Conservation (phyloP, 78 protist genomes). For the Dictyostelium firmibasis region DNA sequence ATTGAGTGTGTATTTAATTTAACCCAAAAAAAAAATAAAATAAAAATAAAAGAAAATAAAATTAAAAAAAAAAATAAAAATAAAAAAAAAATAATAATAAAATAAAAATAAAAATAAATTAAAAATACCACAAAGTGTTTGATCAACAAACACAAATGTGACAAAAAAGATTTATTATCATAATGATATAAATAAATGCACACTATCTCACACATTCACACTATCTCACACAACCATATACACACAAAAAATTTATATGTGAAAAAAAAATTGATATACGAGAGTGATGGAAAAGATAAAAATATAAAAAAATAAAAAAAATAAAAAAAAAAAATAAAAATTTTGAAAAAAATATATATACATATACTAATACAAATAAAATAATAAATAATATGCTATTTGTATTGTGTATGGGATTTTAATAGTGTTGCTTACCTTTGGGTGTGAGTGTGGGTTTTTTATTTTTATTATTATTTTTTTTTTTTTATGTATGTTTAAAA, state of each 20-base stretch:
- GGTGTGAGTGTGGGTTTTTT: neutral
- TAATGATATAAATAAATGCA: neutral
- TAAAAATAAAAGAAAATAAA: neutral
- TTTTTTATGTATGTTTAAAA: too few relatives aligned
- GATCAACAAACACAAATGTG: neutral
- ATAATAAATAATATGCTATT: too few relatives aligned
- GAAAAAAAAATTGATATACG: neutral
- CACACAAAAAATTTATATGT: neutral
- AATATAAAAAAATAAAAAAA: too few relatives aligned
- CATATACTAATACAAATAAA: too few relatives aligned
- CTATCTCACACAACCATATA: neutral
- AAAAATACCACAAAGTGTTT: neutral
- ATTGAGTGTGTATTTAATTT: neutral
- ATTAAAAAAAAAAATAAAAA: neutral
- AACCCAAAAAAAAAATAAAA: neutral
- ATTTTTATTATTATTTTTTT: too few relatives aligned
- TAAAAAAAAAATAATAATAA: too few relatives aligned
- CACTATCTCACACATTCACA: neutral
- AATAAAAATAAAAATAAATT: neutral
- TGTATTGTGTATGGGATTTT: neutral
- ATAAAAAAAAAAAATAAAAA: too few relatives aligned
- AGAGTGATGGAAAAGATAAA: neutral
- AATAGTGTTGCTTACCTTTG: neutral
- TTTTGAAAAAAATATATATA: too few relatives aligned
- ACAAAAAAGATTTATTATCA: neutral